Evolutionary conservation across 2,329 filamentous ascomycete species (phyloP).

Genomic region (Didymella segeticola): DNA sequence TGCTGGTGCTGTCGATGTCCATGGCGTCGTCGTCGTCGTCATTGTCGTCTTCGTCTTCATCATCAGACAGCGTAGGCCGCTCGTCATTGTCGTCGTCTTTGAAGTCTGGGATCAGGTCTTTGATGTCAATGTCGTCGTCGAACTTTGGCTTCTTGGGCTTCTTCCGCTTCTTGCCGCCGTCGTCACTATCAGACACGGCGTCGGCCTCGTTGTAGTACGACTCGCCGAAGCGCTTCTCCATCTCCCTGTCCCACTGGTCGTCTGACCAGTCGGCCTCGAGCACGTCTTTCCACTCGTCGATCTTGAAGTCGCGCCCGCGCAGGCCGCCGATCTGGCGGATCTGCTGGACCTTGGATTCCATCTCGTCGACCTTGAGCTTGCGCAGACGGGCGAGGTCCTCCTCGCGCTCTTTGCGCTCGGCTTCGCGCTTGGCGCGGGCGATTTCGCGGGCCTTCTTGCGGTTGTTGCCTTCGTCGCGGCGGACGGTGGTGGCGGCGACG

Average conservation of each 20-base stretch:
- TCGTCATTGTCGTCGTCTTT: conserved; percentile 73
- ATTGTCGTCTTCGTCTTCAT: conserved; percentile 54
- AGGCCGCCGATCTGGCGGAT: conserved; percentile 90
- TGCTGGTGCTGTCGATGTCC: conserved; percentile 49
- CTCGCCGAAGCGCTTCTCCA: conserved; percentile 87
- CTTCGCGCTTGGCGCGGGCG: conserved; percentile 78
- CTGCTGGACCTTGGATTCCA: conserved; percentile 83
- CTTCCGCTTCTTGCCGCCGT: conserved; percentile 58
- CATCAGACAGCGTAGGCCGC: conserved; percentile 71
- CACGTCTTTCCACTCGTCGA: conserved; percentile 84
- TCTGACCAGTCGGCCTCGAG: conserved; percentile 90
- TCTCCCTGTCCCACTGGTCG: conserved; percentile 87
- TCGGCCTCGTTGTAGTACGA: conserved; percentile 82
- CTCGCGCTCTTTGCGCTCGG: conserved; percentile 75
- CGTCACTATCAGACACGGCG: conserved; percentile 44
- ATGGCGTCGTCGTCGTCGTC: conserved; percentile 54
- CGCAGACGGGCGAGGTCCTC: conserved; percentile 83
- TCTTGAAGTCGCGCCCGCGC: conserved; percentile 68
- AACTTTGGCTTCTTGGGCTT: conserved; percentile 84
- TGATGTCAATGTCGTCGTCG: conserved; percentile 98
- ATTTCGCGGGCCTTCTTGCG: conserved; percentile 80
- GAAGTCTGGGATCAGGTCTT: conserved; percentile 87
- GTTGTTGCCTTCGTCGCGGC: conserved; percentile 79
- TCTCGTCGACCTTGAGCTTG: conserved; percentile 88
- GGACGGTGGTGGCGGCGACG: conserved; percentile 80